Base-by-base conservation (phyloP, 2,329 filamentous ascomycete genomes). In the Fragosphaeria purpurea region DNA sequence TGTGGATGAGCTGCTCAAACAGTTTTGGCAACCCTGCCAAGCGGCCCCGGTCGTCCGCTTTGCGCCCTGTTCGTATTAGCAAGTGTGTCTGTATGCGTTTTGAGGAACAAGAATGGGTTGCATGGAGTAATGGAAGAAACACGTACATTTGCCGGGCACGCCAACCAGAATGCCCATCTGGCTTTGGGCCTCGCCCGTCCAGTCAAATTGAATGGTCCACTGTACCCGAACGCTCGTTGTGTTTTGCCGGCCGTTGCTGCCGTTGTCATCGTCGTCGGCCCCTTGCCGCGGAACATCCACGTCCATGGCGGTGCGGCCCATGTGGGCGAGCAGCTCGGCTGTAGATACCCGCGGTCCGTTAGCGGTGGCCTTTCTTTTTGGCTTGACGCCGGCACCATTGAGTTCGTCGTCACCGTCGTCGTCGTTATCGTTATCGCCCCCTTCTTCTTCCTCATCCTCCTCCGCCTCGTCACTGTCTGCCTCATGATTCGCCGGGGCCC, bases 101-200 rank as follows among this genome's bases (percentile, higher is more conserved):
- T 22, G 22, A 22, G 22, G 22, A 22, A 22, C 22, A 22, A 22
- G 22, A 22, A 22, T 22, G 22, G 22, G 22, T 3, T 22, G 22
- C 22, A 22, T 22, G 22, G 22, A 22, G 22, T 22, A 22, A 22
- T 22, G 22, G 30, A 34, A 32, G 33, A 1, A 4, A 41, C 38
- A 76, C 82, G 75, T 65, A 86, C 83, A 87, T 61, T 76, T 78
- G 7, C 68, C 71, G 0, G 83, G 83, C 41, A 81, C 67, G 5
- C 76, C 75, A 2, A 80, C 67, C 54, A 77, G 61, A 9, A 82
- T 68, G 5, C 66, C 67, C 12, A 86, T 64, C 43, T 69, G 69
- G 56, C 76, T 85, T 58, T 76, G 74, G 5, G 80, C 83, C 60
- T 87, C 84, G 6, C 84, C 84, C 0, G 82, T 83, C 83, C 83